These are phyloP conservation scores for Chlorella sorokiniana DNA, from an alignment of 139 green algal genomes.

Conservation along the genomic window DNA sequence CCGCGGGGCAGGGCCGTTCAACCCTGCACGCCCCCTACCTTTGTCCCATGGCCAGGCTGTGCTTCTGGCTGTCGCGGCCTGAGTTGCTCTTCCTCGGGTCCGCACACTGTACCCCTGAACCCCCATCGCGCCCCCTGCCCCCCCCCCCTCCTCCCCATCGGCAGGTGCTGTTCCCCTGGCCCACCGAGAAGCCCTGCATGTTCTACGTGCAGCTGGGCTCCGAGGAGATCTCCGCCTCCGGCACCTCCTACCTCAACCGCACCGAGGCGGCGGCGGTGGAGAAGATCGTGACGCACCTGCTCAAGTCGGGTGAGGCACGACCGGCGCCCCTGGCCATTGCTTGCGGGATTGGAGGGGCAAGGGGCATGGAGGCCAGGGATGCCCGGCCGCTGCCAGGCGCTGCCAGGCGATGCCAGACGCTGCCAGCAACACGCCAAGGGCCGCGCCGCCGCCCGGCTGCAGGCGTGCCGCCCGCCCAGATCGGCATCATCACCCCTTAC, in stretches of 20 bases:
- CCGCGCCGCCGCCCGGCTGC: constrained; percentile 1
- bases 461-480: constrained; percentile 79
- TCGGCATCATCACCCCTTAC: constrained; percentile 99
- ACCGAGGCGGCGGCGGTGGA: constrained; percentile 92
- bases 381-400: background rate
- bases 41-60: no score
- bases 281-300: constrained; percentile 85
- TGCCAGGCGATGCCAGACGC: background rate
- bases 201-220: constrained; percentile 93
- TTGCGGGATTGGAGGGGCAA: background rate
- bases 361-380: background rate
- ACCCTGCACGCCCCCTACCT: no score
- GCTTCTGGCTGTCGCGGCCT: background rate
- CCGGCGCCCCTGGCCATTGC: background rate
- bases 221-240: constrained; percentile 80
- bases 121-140: background rate
- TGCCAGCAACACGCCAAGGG: background rate
- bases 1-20: no score
- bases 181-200: constrained; percentile 89
- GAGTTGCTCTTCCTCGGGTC: background rate
- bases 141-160: background rate
- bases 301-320: constrained; percentile 50
- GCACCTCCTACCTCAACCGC: constrained; percentile 97
- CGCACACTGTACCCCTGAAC: background rate
- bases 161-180: constrained; percentile 79